phyloP scores from a whole-genome alignment of 139 green algal genomes.

The Haematococcus lacustris region DNA sequence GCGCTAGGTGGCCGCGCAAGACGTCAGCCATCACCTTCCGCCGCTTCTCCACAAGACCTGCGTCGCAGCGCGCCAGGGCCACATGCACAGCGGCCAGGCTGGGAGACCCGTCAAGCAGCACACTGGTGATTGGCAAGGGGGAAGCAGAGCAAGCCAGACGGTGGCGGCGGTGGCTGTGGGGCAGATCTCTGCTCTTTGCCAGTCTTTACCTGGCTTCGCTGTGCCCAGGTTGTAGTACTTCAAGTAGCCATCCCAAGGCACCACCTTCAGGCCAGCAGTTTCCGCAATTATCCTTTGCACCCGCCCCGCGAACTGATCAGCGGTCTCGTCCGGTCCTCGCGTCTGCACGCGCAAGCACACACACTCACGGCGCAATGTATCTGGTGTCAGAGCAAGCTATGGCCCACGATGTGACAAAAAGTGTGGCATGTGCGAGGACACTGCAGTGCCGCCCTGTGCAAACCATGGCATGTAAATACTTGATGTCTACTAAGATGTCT shows the following conservation, averaged over 20 bases:
- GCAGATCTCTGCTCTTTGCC: too few species aligned
- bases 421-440: too few species aligned
- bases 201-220: conserved; percentile 44
- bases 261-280: conserved; percentile 42
- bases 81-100: neutral
- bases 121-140: neutral
- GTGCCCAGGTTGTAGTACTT: conserved; percentile 95
- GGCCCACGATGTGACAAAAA: too few species aligned
- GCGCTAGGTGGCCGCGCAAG: conserved; percentile 26
- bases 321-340: conserved; percentile 43
- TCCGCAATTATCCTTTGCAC: conserved; percentile 81
- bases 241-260: conserved; percentile 93
- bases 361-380: too few species aligned
- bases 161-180: too few species aligned
- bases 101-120: neutral
- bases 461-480: too few species aligned
- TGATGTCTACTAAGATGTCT: too few species aligned
- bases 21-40: conserved; percentile 48
- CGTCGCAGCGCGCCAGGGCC: neutral
- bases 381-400: too few species aligned
- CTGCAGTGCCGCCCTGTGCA: too few species aligned
- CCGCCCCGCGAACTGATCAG: conserved; percentile 78
- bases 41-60: conserved; percentile 76
- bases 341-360: too few species aligned
- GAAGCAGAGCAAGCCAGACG: too few species aligned